Base-by-base conservation (phyloP, 2,329 filamentous ascomycete species). In the Diaporthe sp. region DNA sequence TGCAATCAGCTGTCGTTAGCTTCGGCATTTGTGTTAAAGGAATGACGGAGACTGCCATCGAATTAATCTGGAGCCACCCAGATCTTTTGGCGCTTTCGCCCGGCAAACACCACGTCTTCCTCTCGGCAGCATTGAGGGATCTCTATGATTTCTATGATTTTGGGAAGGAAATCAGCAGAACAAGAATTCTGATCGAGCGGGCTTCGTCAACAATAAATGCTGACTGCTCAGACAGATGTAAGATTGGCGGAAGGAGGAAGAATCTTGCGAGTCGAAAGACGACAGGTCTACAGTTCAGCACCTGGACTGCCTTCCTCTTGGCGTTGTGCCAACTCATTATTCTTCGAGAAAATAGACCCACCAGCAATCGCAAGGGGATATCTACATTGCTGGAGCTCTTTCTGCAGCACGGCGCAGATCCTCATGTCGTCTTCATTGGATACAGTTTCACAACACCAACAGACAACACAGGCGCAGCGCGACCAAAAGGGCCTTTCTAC, bases 381-480 rank as follows among this genome's bases (percentile, higher is more conserved):
- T 47, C 40, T 17, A 38, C 40, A 3, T 8, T 52, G 5, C 33
- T 72, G 9, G n/a, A 64, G 1, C 28, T 64, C 6, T 72, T 72
- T 13, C n/a, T 72, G n/a, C 19, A 30, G n/a, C 55, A 60, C 19
- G 70, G 55, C 4, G 70, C 70, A n/a, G 57, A 72, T 15, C 30
- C 45, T 5, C n/a, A 15, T 6, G 45, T 45, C 64, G 4, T 47
- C 12, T 54, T 68, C 19, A 17, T 68, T 19, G 52, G 52, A 10
- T 55, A 55, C 52, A 55, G 25, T 28, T 55, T 55, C 52, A 6
- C 13, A 30, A 55, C 52, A 55, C 13, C 28, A 30, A 33, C 52
- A 17, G 25, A 30, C 52, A 3, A 55, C 25, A 8, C 8, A 5
- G 28, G 1, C 12, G 3, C 28, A 55, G 0, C 0, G 13, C n/a